These are phyloP conservation scores for Yamadazyma phyllophila DNA, from an alignment of 805 yeast genomes.

Conservation along the genomic window DNA sequence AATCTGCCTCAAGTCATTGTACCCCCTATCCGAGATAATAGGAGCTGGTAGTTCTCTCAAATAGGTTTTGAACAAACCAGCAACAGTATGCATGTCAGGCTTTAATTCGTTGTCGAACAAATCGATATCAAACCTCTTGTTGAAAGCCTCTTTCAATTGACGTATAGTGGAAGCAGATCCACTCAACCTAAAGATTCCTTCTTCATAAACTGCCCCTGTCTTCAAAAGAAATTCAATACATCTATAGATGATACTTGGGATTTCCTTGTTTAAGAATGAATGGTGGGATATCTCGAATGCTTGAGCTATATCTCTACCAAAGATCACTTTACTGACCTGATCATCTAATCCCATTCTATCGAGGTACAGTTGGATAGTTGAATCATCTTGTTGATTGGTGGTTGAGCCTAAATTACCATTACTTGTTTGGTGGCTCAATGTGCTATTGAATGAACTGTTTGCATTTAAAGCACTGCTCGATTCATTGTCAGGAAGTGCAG, in stretches of 20 bases:
- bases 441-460: slow-evolving; percentile 4
- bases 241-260: slow-evolving; percentile 76
- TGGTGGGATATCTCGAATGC: slow-evolving; percentile 54
- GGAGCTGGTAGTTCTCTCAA: slow-evolving; percentile 72
- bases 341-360: slow-evolving; percentile 36
- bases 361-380: slow-evolving; percentile 28
- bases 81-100: slow-evolving; percentile 81
- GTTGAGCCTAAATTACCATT: background rate
- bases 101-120: slow-evolving; percentile 44
- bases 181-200: slow-evolving; percentile 87
- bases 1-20: slow-evolving; percentile 27
- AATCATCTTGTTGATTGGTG: slow-evolving; percentile 9
- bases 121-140: slow-evolving; percentile 66
- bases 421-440: slow-evolving; percentile 2
- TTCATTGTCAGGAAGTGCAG: slow-evolving; percentile 4
- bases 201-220: slow-evolving; percentile 75
- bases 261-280: slow-evolving; percentile 39
- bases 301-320: slow-evolving; percentile 61
- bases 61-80: slow-evolving; percentile 82
- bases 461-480: slow-evolving; percentile 2
- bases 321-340: slow-evolving; percentile 42
- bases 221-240: slow-evolving; percentile 67
- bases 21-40: slow-evolving; percentile 56
- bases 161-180: slow-evolving; percentile 82
- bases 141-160: slow-evolving; percentile 65